Evolutionary conservation across 2,329 filamentous ascomycete species (phyloP).

Genomic region (Pseudopithomyces maydicus): DNA sequence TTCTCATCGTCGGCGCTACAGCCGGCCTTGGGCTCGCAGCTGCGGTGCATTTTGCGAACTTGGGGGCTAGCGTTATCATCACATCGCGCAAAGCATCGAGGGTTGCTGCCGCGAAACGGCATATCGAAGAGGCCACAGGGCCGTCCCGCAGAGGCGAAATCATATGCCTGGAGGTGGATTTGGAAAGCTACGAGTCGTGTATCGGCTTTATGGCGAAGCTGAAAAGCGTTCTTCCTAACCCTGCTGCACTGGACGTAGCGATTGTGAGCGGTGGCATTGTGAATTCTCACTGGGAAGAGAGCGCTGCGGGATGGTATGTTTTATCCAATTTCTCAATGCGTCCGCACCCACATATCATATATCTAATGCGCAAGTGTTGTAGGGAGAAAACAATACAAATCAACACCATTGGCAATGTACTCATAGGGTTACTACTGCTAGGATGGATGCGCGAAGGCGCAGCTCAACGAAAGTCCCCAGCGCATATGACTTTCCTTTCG

Average conservation of each 20-base stretch:
- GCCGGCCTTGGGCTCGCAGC: slow-evolving; percentile 33
- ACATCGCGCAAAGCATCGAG: slow-evolving; percentile 14
- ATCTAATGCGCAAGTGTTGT: slow-evolving; percentile 12
- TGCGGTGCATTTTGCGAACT: slow-evolving; percentile 27
- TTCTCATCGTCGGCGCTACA: slow-evolving; percentile 46
- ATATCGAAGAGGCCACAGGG: slow-evolving; percentile 11
- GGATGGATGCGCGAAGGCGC: slow-evolving; percentile 11
- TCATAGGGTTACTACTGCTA: slow-evolving; percentile 14
- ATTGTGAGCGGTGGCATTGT: slow-evolving; percentile 15
- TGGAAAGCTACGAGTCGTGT: slow-evolving; percentile 15
- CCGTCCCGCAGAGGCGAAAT: slow-evolving; percentile 12
- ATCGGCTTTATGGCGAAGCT: slow-evolving; percentile 14
- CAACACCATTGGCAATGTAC: slow-evolving; percentile 15
- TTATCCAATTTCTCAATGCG: neutral
- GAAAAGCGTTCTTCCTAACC: slow-evolving; percentile 6
- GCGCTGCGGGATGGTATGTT: slow-evolving; percentile 15
- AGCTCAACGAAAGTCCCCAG: slow-evolving; percentile 4
- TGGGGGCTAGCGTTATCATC: slow-evolving; percentile 27
- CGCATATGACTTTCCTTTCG: slow-evolving; percentile 13
- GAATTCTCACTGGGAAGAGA: slow-evolving; percentile 14
- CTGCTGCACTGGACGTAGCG: slow-evolving; percentile 11
- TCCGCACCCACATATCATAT: neutral
- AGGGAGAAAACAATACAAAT: slow-evolving; percentile 18
- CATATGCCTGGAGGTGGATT: slow-evolving; percentile 12
- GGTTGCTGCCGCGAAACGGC: slow-evolving; percentile 12